Conservation (phyloP, 192 early-diverging fungal species). For the Entrophospora sp. region DNA sequence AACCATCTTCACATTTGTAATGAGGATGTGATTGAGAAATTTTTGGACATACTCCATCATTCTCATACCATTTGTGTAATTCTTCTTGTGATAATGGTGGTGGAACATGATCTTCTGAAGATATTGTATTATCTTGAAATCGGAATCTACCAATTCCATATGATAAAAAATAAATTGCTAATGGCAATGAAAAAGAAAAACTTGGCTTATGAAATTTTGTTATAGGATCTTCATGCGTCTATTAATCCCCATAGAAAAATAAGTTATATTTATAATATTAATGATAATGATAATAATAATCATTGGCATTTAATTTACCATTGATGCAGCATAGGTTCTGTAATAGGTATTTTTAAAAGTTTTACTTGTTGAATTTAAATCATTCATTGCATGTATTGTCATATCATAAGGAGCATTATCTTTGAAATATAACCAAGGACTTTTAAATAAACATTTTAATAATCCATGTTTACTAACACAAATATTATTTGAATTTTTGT, state of each 20-base stretch:
- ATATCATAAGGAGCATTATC: conserved; percentile 14
- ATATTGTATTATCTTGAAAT: background rate
- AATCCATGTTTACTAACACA: background rate
- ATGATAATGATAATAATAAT: too few relatives aligned
- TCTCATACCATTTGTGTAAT: conserved; percentile 8
- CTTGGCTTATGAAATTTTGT: background rate
- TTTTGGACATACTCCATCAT: conserved; percentile 12
- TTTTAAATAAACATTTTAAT: conserved; percentile 7
- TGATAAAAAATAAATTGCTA: conserved; percentile 4
- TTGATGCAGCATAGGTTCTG: conserved; percentile 9
- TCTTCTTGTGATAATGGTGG: background rate
- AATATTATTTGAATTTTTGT: background rate
- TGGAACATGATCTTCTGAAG: too few relatives aligned
- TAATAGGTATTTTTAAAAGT: conserved; percentile 13
- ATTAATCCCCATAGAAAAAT: too few relatives aligned
- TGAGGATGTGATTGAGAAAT: conserved; percentile 7
- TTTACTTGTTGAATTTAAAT: background rate
- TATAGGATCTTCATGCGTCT: background rate
- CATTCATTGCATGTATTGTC: conserved; percentile 15
- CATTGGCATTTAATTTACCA: conserved; percentile 9
- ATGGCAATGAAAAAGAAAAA: conserved; percentile 3
- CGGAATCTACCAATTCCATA: background rate
- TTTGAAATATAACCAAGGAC: conserved; percentile 1
- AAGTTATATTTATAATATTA: too few relatives aligned
- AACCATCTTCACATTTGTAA: background rate